A percentile compares a stretch with the other conserved stretches of the same genome.
Conservation (phyloP, 2,329 filamentous ascomycete genomes). For the Truncatella angustata region DNA sequence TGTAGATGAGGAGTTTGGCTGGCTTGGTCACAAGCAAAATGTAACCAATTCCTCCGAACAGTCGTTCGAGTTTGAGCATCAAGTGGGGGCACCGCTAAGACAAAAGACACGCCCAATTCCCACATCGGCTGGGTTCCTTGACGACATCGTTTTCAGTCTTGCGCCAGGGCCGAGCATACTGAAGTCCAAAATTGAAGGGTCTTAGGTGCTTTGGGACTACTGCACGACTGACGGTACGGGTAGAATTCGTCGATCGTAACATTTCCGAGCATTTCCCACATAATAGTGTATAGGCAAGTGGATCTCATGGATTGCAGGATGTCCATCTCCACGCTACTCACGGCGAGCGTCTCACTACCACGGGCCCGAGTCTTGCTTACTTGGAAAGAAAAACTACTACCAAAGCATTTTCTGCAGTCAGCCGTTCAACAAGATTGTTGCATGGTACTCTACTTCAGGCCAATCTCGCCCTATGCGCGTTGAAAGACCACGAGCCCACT, state of each 20-base stretch:
- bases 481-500: neutral
- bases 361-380: neutral
- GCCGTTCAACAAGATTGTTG: neutral
- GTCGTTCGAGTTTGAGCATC: no score
- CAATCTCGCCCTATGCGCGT: neutral
- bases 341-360: neutral
- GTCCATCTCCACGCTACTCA: neutral
- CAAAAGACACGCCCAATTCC: neutral
- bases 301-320: neutral
- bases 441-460: neutral
- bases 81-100: neutral
- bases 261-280: neutral
- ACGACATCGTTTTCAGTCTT: neutral
- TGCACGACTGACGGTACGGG: no score
- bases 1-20: no score
- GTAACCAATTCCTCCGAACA: no score
- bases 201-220: neutral
- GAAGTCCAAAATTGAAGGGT: no score
- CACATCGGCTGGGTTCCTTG: neutral
- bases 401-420: neutral
- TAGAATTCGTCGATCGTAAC: neutral
- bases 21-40: no score
- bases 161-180: neutral
- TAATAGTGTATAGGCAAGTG: neutral
- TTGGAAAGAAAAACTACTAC: neutral